Base-by-base conservation (phyloP, 2,329 filamentous ascomycete genomes). In the Claviceps spartinae region DNA sequence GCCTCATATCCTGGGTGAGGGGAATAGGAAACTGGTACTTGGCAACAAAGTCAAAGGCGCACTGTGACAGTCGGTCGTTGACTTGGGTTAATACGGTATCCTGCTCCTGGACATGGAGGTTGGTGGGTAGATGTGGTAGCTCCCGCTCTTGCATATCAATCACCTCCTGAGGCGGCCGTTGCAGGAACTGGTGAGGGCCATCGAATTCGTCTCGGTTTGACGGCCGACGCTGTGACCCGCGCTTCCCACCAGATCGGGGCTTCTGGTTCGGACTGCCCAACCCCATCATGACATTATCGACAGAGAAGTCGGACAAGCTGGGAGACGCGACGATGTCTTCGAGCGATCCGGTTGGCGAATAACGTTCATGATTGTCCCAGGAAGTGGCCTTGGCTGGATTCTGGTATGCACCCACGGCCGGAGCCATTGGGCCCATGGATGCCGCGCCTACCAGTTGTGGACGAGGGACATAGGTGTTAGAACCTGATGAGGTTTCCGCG, bases 1-100 rank as follows among this genome's bases (percentile, higher is more conserved):
- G 83, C 59, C 86, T 79, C 78, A 89, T 89, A 65, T 91, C 86
- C 66, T 85, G 79, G 53, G 88, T 86, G 61, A 93, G 69, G 11
- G 88, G 88, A 59, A 94, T 89, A 13, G 88, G 88, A 64, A 94
- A 94, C 68, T 91, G 87, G 66, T 93, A 93, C 68, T 88, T 89
- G 60, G 88, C 88, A 61, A 94, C 83, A 68, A 94, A 94, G 69
- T 94, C 86, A 74, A 85, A 94, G 36, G 87, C 88, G 66, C 87
- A 93, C 66, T 86, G 85, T 24, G 87, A 89, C 46, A 94, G 74
- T 55, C 87, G 79, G 68, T 91, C 86, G 71, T 93, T 93, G 67
- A 93, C 86, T 67, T 84, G 79, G 52, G 79, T 80, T 53, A 93
- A 73, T 60, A 94, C 86, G 62, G 78, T 79, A 69, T 93, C 87